Evolutionary conservation across 2,329 filamentous ascomycete species (phyloP).

Genomic region (Colletotrichum echinochloae): DNA sequence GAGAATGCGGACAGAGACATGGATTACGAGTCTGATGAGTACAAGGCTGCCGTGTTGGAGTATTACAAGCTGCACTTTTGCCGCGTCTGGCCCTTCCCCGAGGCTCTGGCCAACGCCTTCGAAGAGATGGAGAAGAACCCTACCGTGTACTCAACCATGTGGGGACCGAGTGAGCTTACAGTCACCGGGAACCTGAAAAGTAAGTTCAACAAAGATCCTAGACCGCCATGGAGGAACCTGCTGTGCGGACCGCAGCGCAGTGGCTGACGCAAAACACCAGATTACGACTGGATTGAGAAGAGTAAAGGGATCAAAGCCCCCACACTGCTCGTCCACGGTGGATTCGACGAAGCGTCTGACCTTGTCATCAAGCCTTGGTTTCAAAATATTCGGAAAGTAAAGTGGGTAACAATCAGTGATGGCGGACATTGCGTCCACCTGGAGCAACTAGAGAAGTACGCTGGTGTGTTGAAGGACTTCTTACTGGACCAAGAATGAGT

Average conservation of each 20-base stretch:
- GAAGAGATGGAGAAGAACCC: conserved; percentile 49
- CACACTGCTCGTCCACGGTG: conserved; percentile 52
- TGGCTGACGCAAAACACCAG: conserved; percentile 45
- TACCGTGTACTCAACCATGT: conserved; percentile 51
- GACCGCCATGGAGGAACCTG: neutral
- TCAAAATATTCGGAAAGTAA: conserved; percentile 49
- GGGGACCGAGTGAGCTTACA: conserved; percentile 44
- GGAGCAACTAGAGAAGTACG: conserved; percentile 48
- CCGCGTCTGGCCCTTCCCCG: conserved; percentile 49
- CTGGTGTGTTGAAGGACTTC: conserved; percentile 43
- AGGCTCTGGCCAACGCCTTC: conserved; percentile 46
- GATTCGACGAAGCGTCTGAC: conserved; percentile 51
- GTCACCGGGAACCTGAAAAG: conserved; percentile 41
- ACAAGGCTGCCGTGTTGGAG: conserved; percentile 47
- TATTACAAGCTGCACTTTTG: conserved; percentile 49
- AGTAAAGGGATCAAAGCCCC: conserved; percentile 47
- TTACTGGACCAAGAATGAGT: conserved; percentile 3
- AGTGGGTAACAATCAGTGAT: conserved; percentile 52
- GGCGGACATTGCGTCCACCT: conserved; percentile 51
- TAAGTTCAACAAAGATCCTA: neutral
- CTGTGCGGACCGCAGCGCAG: neutral
- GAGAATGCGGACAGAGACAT: conserved; percentile 44
- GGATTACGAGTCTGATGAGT: conserved; percentile 47
- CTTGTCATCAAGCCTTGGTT: conserved; percentile 51
- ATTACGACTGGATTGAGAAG: conserved; percentile 42